A percentile compares a stretch with the other conserved stretches of the same genome.
Evolutionary conservation across 768 basidiomycete genomes (phyloP).

Genomic region (Tricholoma hemisulphureum): DNA sequence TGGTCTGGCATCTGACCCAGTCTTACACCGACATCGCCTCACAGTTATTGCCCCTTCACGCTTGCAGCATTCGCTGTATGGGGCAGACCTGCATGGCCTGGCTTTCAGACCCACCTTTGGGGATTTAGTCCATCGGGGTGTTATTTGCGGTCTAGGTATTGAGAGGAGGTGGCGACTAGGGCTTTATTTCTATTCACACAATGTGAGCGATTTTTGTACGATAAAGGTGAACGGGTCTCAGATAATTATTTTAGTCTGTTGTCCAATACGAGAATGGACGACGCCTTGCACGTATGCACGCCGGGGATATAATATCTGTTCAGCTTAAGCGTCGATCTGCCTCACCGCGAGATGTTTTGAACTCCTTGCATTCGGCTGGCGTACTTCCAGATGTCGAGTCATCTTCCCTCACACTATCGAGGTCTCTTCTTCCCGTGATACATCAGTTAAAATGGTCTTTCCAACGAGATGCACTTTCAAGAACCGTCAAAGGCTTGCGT

Average conservation of each 20-base stretch:
- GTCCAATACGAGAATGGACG: conserved; percentile 62
- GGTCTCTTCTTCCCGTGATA: conserved; percentile 61
- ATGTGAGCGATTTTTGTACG: conserved; percentile 37
- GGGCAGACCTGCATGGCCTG: conserved; percentile 50
- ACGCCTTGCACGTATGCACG: conserved; percentile 52
- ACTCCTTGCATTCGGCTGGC: conserved; percentile 46
- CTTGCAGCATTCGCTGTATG: conserved; percentile 64
- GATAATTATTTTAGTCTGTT: conserved; percentile 48
- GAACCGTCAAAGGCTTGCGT: conserved; percentile 47
- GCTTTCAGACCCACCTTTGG: conserved; percentile 61
- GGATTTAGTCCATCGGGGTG: conserved; percentile 67
- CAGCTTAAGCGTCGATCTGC: conserved; percentile 51
- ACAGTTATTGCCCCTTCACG: conserved; percentile 66
- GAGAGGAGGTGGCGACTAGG: conserved; percentile 68
- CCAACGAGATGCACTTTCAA: conserved; percentile 60
- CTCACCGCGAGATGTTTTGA: conserved; percentile 35
- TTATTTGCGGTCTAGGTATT: conserved; percentile 66
- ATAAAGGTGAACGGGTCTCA: conserved; percentile 5
- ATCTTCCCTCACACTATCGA: conserved; percentile 53
- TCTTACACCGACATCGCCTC: conserved; percentile 61
- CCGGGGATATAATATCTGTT: conserved; percentile 49
- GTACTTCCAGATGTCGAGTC: conserved; percentile 66
- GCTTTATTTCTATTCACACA: conserved; percentile 59
- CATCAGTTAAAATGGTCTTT: conserved; percentile 71
- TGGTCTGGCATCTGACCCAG: conserved; percentile 56